Percentiles rank a stretch among this genome's conserved stretches.
Conservation (phyloP, 2,329 filamentous ascomycete genomes). For the Parasarocladium wereldwijsianum region DNA sequence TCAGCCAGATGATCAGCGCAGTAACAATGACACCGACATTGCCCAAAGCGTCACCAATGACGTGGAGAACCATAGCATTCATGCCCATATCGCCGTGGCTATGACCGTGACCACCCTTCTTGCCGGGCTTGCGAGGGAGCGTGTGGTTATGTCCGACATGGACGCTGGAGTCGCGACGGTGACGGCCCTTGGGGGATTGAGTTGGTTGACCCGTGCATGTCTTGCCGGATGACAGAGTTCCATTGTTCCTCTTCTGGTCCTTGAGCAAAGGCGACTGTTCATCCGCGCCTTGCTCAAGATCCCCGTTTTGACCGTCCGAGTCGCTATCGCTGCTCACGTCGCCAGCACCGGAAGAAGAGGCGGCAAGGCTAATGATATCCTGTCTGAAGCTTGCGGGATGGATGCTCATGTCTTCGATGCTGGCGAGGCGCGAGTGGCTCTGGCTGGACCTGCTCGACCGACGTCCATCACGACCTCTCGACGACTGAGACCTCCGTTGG, state of each 20-base stretch:
- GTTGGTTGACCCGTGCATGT: conserved; percentile 9
- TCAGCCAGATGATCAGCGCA: conserved; percentile 83
- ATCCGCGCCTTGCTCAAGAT: conserved; percentile 25
- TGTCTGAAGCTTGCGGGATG: conserved; percentile 84
- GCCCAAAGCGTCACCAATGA: conserved; percentile 70
- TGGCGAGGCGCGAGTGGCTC: conserved; percentile 41
- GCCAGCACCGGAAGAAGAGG: conserved; percentile 22
- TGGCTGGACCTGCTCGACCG: conserved; percentile 30
- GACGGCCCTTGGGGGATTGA: conserved; percentile 12
- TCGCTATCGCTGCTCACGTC: conserved; percentile 41
- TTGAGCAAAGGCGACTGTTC: conserved; percentile 35
- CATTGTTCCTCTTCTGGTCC: conserved; percentile 16
- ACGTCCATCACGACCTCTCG: conserved; percentile 27
- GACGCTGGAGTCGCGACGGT: conserved; percentile 32
- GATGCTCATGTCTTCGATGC: conserved; percentile 62
- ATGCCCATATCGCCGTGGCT: conserved; percentile 88
- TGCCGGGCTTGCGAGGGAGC: conserved; percentile 47
- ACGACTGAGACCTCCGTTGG: conserved; percentile 16
- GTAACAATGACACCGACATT: conserved; percentile 77
- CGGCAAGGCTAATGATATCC: conserved; percentile 66
- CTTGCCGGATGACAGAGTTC: conserved; percentile 12
- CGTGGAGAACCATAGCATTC: conserved; percentile 66
- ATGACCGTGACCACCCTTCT: conserved; percentile 56
- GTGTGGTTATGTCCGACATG: conserved; percentile 71
- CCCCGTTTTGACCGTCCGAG: conserved; percentile 14